These are phyloP conservation scores for Candida mattraensis DNA, from an alignment of 805 yeast species.

Conservation along the genomic window DNA sequence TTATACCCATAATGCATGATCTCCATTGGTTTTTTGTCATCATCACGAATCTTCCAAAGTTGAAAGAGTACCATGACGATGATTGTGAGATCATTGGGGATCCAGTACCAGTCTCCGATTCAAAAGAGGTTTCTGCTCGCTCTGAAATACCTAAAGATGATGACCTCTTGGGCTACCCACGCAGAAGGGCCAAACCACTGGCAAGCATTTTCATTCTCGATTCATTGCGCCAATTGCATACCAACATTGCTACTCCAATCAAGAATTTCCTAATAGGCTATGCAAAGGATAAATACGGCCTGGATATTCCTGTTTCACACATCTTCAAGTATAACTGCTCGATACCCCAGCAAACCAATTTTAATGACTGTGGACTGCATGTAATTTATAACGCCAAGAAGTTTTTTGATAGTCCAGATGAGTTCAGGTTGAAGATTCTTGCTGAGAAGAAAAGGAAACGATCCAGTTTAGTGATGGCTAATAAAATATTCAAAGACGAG, in stretches of 20 bases:
- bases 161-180: slow-evolving; percentile 8
- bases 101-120: slow-evolving; percentile 2
- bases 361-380: slow-evolving; percentile 94
- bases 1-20: slow-evolving; percentile 79
- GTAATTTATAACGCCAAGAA: slow-evolving; percentile 70
- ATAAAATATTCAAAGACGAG: slow-evolving; percentile 25
- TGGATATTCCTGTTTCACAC: slow-evolving; percentile 45
- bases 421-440: slow-evolving; percentile 35
- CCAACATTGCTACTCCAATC: slow-evolving; percentile 50
- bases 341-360: slow-evolving; percentile 84
- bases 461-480: slow-evolving; percentile 10
- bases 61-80: slow-evolving; percentile 15
- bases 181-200: slow-evolving; percentile 17
- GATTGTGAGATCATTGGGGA: slow-evolving; percentile 1
- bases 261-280: slow-evolving; percentile 62
- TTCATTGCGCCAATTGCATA: slow-evolving; percentile 65
- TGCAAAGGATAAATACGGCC: slow-evolving; percentile 60
- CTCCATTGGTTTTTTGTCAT: slow-evolving; percentile 89
- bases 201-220: slow-evolving; percentile 65
- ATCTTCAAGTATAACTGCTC: slow-evolving; percentile 37
- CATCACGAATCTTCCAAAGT: slow-evolving; percentile 50
- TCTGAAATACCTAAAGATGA: slow-evolving; percentile 10
- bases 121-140: no score
- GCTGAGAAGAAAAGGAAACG: slow-evolving; percentile 17
- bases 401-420: slow-evolving; percentile 50